Base-by-base conservation (phyloP, 129 eudicot species). In the Artemisia argyi region DNA sequence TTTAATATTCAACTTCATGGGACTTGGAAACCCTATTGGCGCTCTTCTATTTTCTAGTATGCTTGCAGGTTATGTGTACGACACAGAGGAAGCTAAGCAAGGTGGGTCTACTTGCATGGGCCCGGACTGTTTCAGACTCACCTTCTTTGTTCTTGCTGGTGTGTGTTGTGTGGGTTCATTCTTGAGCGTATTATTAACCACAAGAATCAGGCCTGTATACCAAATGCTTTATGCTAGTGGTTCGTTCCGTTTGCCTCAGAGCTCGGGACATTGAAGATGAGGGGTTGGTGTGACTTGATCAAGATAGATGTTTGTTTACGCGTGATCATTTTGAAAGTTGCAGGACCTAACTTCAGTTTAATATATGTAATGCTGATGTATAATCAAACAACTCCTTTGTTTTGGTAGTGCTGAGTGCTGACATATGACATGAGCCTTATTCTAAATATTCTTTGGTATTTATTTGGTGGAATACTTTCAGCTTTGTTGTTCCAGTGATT, bases 141-240 rank as follows among this genome's bases (percentile, higher is more conserved):
- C 98, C 3, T 92, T 92, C 75, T 69, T 85, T 11, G 83, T 92
- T 56, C 81, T 92, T 49, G 95, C 98, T 52, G 90, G 98, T 51
- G 82, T 83, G 47, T 87, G 88, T 76, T 88, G 90, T 13, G 15
- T 92, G 13, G 95, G 98, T 18, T 78, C 96, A 22, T 13, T 89
- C 58, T 77, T 92, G 85, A 79, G 92, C 61, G 58, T 92, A 54
- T 35, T 92, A 18, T 84, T 92, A 28, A 92, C 96, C 2, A 44
- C 87, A 49, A 77, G 98, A 55, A 89, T 92, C 49, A 82, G 86
- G 52, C 98, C 98, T 1, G 98, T 92, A 60, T 92, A 89, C 69
- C 98, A 89, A 50, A 89, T 83, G 96, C 93, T 91, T 71, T 91
- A 91, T 63, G 88, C 94, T 59, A 93, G 89, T 48, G 96, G 97